A percentile compares a stretch with the other conserved stretches of the same genome.
These are phyloP conservation scores for Oryza longistaminata DNA, from an alignment of 176 grass and related monocot genomes.

Conservation along the genomic window DNA sequence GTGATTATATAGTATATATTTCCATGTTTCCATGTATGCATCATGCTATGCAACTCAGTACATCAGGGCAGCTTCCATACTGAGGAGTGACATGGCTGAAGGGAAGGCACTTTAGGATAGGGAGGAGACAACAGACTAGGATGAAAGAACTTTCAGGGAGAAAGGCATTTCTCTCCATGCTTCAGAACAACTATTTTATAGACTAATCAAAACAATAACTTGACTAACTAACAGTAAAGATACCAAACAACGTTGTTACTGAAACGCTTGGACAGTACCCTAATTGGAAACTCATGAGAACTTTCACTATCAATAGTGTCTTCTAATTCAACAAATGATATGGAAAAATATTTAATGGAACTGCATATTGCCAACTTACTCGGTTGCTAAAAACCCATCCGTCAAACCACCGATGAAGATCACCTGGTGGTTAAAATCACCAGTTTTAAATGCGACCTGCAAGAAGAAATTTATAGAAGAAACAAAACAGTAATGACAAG, in stretches of 20 bases:
- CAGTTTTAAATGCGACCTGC: slow-evolving; percentile 87
- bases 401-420: slow-evolving; percentile 95
- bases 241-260: not conserved
- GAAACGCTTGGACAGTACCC: not conserved
- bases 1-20: not conserved
- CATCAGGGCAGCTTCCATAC: not conserved
- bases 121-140: no score
- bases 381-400: slow-evolving; percentile 85
- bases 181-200: not conserved
- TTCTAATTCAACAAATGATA: slow-evolving; percentile 18
- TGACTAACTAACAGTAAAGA: not conserved
- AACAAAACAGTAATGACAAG: slow-evolving; percentile 13
- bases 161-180: not conserved
- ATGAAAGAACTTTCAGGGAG: not conserved
- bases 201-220: not conserved
- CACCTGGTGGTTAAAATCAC: slow-evolving; percentile 91
- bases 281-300: not conserved
- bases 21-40: not conserved
- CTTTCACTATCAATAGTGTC: not conserved
- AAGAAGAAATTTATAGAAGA: slow-evolving; percentile 27
- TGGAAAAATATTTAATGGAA: slow-evolving; percentile 13
- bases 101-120: not conserved
- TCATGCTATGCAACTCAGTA: not conserved
- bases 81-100: not conserved
- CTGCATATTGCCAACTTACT: slow-evolving; percentile 53